Base-by-base conservation (phyloP, 2,329 filamentous ascomycete genomes). In the Exophiala bonariae region DNA sequence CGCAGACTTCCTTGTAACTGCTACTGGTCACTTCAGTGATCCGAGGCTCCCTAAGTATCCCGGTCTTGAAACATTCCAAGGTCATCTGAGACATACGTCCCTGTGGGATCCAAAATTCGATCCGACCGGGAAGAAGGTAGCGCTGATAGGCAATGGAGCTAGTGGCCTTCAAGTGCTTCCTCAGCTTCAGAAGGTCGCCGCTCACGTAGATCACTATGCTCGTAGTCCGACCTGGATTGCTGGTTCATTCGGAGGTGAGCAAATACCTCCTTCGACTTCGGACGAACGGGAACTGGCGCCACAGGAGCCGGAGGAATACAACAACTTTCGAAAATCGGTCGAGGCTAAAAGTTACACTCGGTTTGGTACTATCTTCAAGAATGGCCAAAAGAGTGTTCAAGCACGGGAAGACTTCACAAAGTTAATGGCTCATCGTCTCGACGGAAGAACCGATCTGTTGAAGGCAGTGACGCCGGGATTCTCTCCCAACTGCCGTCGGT, bases 241-340 rank as follows among this genome's bases (percentile, higher is more conserved):
- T 0, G 74, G 79, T 2, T 79, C 80, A 0, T 85, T 78, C 73
- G 78, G 26, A 68, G 78, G 49, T 67, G 78, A 56, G 33, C 62
- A 70, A 38, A 9, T 43, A 23, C 23, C 40, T 10, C 28, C 26
- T 4, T 43, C 40, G n/a, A 43, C 40, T 16, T 43, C 26, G 4
- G 40, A 34, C 40, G 26, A 33, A 17, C 40, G 40, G 34, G 40
- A 34, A 20, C 16, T 17, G 13, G 40, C 40, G 11, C 40, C 40
- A 4, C 26, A 35, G 34, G 23, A 43, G 33, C n/a, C 40, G 19
- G 28, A 43, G 26, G 30, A 35, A 17, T 34, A 43, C n/a, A 36
- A 8, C 10, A 10, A 41, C 9, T 41, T 41, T 16, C 18, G 38
- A 28, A 41, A 41, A 18, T 41, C 38, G 4, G 16, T 41, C 19